Evolutionary conservation across 2,329 filamentous ascomycete species (phyloP).

Genomic region (Calonectria fujianensis): DNA sequence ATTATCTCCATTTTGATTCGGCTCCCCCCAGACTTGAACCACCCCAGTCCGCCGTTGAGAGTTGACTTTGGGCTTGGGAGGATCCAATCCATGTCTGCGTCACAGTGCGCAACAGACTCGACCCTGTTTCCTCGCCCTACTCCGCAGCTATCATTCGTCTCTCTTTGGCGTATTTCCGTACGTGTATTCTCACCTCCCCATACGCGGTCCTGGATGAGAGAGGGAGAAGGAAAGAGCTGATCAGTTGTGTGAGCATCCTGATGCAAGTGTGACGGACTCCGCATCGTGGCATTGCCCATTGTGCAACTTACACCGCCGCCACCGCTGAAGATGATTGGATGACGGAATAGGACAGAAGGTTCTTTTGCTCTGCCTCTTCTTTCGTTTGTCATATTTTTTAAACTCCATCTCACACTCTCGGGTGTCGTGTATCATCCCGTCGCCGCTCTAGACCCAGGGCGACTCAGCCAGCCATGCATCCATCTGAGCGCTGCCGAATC

Average conservation of each 20-base stretch:
- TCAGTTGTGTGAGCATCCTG: conserved; percentile 11
- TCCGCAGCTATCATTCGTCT: not conserved
- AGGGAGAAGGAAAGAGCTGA: not conserved
- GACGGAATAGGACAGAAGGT: conserved; percentile 11
- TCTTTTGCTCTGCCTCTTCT: conserved; percentile 15
- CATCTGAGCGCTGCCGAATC: conserved; percentile 30
- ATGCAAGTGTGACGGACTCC: conserved; percentile 18
- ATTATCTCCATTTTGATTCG: conserved; percentile 16
- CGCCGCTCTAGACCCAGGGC: not conserved
- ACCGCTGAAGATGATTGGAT: conserved; percentile 27
- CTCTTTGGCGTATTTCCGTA: conserved; percentile 14
- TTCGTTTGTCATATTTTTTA: not conserved
- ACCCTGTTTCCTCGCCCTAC: not conserved
- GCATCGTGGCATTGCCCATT: conserved; percentile 37
- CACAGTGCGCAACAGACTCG: conserved; percentile 26
- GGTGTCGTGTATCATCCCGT: not conserved
- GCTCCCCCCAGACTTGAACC: conserved; percentile 13
- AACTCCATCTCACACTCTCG: not conserved
- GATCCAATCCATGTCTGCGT: conserved; percentile 20
- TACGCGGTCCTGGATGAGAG: not conserved
- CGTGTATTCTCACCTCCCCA: conserved; percentile 3
- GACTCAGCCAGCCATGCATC: not conserved
- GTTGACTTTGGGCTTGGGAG: conserved; percentile 15
- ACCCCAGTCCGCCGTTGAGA: conserved; percentile 27
- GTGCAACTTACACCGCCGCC: conserved; percentile 26